Evolutionary conservation across 2,329 filamentous ascomycete genomes (phyloP), one percentile per base, ranked within the genome.

Genomic region (Phaeoacremonium minimum): DNA sequence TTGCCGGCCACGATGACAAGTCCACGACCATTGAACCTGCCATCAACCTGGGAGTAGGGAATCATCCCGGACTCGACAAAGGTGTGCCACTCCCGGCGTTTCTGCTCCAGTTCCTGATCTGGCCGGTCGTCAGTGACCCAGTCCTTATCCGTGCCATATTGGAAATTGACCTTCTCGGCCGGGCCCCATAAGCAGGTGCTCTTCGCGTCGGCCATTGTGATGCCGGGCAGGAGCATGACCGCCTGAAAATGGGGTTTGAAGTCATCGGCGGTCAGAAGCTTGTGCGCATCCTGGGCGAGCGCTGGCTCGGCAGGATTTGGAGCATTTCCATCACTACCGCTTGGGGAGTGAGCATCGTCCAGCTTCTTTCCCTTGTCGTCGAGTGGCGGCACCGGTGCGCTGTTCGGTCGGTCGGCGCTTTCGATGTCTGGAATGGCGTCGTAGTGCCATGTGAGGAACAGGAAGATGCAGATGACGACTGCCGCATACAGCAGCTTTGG

Each of bases 1-100:
- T 52, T 47, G 6, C 55, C 55, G 4, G 49, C 53, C 15, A 57
- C 50, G 18, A 57, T 48, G 15, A 58, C 52, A 22, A 57, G 52
- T 4, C 55, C 55, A 4, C 50, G 47, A 6, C 53, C 55, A 6
- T 41, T 33, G 35, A 54, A 53, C 16, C 30, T 36, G 32, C 33
- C 28, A 9, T 35, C 26, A 14, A 41, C 41, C 22, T 32, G 17
- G n/a, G 30, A 28, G 18, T 37, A 43, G n/a, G 37, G 35, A 15
- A 43, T 43, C 38, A 35, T 38, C n/a, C 35, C 30, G 12, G 22
- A 30, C 8, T 30, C 28, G 22, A 43, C 28, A 26, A 26, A 26
- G n/a, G 9, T n/a, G 22, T 26, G 22, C 22, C 22, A 26, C 22
- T 26, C 9, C n/a, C 35, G 22, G 15, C 41, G 38, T 14, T 28